phyloP scores from a whole-genome alignment of 2,329 filamentous ascomycete species.

The Fonsecaea pedrosoi region DNA sequence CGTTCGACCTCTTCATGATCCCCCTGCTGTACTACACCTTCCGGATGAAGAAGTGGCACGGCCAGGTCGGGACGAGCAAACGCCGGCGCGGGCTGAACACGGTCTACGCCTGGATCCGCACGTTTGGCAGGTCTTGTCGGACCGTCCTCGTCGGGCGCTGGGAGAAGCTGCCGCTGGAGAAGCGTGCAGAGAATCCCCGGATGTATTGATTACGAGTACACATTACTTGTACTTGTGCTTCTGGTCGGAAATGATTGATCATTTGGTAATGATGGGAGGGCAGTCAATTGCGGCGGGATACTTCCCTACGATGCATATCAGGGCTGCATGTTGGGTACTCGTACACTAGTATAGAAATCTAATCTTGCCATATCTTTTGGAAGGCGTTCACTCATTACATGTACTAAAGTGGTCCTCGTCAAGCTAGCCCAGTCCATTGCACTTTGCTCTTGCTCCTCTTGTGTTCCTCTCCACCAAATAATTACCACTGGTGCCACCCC shows the following conservation, averaged over 20 bases:
- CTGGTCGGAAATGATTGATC: not conserved
- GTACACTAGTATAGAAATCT: too few species aligned
- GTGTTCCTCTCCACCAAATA: too few species aligned
- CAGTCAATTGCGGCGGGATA: not conserved
- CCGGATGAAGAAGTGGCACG: slow-evolving; percentile 55
- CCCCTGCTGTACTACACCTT: slow-evolving; percentile 68
- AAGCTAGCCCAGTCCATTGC: too few species aligned
- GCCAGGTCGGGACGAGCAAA: not conserved
- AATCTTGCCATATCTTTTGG: too few species aligned
- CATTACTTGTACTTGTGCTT: not conserved
- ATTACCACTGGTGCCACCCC: not conserved
- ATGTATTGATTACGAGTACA: not conserved
- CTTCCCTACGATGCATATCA: not conserved
- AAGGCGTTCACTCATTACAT: too few species aligned
- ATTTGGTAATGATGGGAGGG: not conserved
- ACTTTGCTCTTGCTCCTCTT: too few species aligned
- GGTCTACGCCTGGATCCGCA: slow-evolving; percentile 2
- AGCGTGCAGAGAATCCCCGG: slow-evolving; percentile 14
- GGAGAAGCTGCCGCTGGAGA: slow-evolving; percentile 13
- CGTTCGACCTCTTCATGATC: slow-evolving; percentile 67
- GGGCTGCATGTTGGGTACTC: not conserved
- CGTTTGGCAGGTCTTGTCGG: slow-evolving; percentile 1
- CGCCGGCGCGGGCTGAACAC: not conserved
- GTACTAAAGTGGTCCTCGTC: too few species aligned
- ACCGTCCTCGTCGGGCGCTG: not conserved